These are phyloP conservation scores for Dillenia suffruticosa DNA, from an alignment of 164 flowering plant species.

Conservation along the genomic window DNA sequence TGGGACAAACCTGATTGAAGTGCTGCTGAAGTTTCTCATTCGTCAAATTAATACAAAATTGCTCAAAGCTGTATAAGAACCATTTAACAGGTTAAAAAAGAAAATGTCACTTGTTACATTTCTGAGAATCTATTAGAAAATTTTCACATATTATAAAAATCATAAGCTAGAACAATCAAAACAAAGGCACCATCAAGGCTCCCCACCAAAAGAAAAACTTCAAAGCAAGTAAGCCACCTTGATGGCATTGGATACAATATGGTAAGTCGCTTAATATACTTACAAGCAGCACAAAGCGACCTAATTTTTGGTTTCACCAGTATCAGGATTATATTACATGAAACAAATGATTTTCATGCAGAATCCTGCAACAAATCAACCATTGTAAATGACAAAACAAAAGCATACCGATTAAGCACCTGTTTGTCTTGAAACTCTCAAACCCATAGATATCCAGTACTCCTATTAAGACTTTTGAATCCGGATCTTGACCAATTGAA, in stretches of 20 bases:
- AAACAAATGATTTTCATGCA: conserved; percentile 12
- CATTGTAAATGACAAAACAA: conserved; percentile 37
- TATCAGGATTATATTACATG: background rate
- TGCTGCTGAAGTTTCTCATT: conserved; percentile 99
- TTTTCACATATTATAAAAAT: too few relatives aligned
- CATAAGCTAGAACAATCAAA: too few relatives aligned
- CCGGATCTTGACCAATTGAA: conserved; percentile 95
- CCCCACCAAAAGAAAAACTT: too few relatives aligned
- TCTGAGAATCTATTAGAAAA: too few relatives aligned
- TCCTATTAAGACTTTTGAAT: conserved; percentile 80
- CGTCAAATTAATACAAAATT: conserved; percentile 97
- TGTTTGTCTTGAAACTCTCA: conserved; percentile 99
- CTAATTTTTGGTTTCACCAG: too few relatives aligned
- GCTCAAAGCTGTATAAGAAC: conserved; percentile 79
- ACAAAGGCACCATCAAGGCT: too few relatives aligned
- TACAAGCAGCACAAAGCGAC: too few relatives aligned
- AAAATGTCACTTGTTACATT: too few relatives aligned
- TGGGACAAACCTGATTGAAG: conserved; percentile 85
- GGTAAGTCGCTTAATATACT: too few relatives aligned
- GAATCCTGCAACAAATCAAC: conserved; percentile 18
- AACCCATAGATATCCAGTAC: conserved; percentile 99
- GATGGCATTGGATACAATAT: too few relatives aligned
- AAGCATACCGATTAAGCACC: conserved; percentile 96
- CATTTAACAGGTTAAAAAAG: too few relatives aligned
- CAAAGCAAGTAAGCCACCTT: too few relatives aligned